Evolutionary conservation across 129 eudicot genomes (phyloP).

Genomic region (Saussurea involucrata): DNA sequence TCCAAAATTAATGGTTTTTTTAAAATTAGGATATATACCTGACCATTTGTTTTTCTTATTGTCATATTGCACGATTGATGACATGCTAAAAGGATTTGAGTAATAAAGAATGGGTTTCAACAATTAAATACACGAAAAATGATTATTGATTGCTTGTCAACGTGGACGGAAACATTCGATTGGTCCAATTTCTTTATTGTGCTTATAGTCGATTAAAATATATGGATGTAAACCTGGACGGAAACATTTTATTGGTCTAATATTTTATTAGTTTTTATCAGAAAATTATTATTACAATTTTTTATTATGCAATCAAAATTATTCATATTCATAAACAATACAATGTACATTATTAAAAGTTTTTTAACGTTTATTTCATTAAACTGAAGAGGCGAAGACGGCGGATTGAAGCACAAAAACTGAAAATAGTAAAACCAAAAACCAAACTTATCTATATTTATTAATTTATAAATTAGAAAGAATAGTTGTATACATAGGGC

Average conservation of each 20-base stretch:
- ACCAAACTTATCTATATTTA: no score
- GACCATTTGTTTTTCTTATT: background rate
- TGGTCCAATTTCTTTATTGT: background rate
- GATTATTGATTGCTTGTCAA: background rate
- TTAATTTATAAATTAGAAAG: no score
- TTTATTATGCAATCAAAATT: background rate
- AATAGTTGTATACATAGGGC: no score
- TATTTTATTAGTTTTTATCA: no score
- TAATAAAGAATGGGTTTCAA: background rate
- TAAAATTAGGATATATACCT: no score
- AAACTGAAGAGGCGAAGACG: background rate
- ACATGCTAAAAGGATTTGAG: background rate
- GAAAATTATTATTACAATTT: no score
- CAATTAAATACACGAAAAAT: no score
- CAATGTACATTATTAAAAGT: no score
- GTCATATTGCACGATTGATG: background rate
- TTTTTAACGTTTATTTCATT: background rate
- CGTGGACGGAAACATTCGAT: background rate
- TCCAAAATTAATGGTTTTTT: no score
- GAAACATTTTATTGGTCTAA: background rate
- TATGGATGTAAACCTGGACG: background rate
- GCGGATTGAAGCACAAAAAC: background rate
- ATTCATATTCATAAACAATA: background rate
- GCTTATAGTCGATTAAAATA: background rate
- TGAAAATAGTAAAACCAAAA: no score